Percentiles rank a stretch among this genome's conserved stretches.
phyloP scores from a whole-genome alignment of 1,284 basidiomycete species.

The Ganoderma multipileum region DNA sequence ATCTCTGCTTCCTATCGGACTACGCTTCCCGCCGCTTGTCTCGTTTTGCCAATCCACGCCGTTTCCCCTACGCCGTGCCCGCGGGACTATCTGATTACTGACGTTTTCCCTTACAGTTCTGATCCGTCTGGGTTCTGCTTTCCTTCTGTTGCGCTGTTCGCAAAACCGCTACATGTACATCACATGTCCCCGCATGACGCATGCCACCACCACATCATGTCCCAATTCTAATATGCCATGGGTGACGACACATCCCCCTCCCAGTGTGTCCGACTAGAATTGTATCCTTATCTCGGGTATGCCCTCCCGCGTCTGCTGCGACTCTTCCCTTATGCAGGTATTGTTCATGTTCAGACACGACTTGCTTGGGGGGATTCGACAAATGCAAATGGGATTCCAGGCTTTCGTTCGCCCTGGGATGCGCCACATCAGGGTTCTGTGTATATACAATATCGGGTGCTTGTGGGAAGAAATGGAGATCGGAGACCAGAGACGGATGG shows the following conservation, averaged over 20 bases:
- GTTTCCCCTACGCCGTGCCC: background rate
- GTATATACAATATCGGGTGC: background rate
- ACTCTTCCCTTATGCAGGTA: too few relatives aligned
- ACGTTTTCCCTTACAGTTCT: conserved; percentile 22
- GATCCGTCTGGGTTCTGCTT: conserved; percentile 24
- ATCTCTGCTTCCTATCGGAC: background rate
- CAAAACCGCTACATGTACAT: conserved; percentile 33
- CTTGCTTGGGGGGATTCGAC: too few relatives aligned
- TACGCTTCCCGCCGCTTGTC: background rate
- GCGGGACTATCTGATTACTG: conserved; percentile 9
- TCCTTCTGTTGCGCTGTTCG: conserved; percentile 23
- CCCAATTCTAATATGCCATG: conserved; percentile 29
- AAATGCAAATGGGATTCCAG: background rate
- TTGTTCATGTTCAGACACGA: too few relatives aligned
- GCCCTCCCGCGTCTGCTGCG: too few relatives aligned
- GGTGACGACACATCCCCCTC: conserved; percentile 16
- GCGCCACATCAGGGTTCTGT: background rate
- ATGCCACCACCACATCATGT: conserved; percentile 28
- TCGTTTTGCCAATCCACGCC: background rate
- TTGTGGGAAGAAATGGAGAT: background rate
- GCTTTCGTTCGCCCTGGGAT: background rate
- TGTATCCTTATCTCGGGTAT: background rate
- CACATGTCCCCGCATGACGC: conserved; percentile 32
- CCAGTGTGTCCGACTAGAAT: background rate
- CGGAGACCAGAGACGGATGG: background rate